These are phyloP conservation scores for Cucumis hystrix DNA, from an alignment of 306 rosid species.

Conservation along the genomic window DNA sequence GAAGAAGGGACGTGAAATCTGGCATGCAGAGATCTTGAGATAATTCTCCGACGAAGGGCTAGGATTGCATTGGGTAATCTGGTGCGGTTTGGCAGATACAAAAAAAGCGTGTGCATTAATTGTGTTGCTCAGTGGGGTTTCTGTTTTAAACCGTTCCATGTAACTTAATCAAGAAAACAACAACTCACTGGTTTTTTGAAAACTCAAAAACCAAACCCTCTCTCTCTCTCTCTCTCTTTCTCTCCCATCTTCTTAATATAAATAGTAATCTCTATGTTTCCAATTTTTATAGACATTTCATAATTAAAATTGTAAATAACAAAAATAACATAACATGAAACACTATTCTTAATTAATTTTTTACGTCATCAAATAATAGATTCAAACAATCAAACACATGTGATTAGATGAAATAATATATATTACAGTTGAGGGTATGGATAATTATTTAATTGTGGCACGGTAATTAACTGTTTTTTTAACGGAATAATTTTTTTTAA, in stretches of 20 bases:
- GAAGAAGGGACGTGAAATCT: background rate
- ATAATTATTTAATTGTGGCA: background rate
- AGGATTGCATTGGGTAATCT: background rate
- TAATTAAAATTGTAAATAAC: too few species aligned
- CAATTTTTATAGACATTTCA: too few species aligned
- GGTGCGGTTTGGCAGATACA: background rate
- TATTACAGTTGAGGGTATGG: background rate
- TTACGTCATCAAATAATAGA: too few species aligned
- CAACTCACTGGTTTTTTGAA: background rate
- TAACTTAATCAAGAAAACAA: background rate
- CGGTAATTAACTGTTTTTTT: background rate
- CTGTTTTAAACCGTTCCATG: background rate
- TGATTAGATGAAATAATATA: too few species aligned
- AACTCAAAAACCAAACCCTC: too few species aligned
- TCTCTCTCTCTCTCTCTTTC: background rate
- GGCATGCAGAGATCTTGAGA: slow-evolving; percentile 1
- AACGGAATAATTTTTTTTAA: background rate
- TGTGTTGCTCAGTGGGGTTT: background rate
- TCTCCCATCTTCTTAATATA: background rate
- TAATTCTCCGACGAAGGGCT: background rate
- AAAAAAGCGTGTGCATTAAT: background rate
- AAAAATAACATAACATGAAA: too few species aligned
- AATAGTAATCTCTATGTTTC: slow-evolving; percentile 4
- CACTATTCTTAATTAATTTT: too few species aligned
- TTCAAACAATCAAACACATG: too few species aligned